Evolutionary conservation across 2,329 filamentous ascomycete genomes (phyloP).

Genomic region (Fusarium pseudoanthophilum): DNA sequence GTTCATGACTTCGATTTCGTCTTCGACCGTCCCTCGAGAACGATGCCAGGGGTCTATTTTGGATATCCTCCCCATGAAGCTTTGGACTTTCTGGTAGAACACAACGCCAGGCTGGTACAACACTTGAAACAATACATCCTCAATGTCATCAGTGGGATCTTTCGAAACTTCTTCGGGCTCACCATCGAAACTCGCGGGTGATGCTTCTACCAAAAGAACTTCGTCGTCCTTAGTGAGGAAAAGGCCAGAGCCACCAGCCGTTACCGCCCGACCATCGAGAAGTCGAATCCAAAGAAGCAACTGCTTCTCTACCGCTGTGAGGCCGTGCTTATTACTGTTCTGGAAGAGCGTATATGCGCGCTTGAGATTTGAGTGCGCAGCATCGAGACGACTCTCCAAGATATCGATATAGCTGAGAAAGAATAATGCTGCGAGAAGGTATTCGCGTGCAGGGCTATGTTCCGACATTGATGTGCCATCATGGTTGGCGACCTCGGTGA

Average conservation of each 20-base stretch:
- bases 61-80: slow-evolving; percentile 66
- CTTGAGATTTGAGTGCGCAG: slow-evolving; percentile 62
- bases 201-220: slow-evolving; percentile 56
- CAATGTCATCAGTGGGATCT: slow-evolving; percentile 51
- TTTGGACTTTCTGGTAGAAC: slow-evolving; percentile 68
- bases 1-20: slow-evolving; percentile 68
- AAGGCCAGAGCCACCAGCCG: slow-evolving; percentile 65
- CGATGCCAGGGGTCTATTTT: slow-evolving; percentile 68
- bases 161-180: slow-evolving; percentile 41
- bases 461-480: slow-evolving; percentile 38
- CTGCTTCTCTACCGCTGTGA: slow-evolving; percentile 56
- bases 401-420: slow-evolving; percentile 66
- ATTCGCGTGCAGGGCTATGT: slow-evolving; percentile 51
- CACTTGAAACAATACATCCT: slow-evolving; percentile 64
- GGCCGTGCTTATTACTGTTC: slow-evolving; percentile 50
- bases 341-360: slow-evolving; percentile 60
- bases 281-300: slow-evolving; percentile 66
- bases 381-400: slow-evolving; percentile 54
- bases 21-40: slow-evolving; percentile 64
- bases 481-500: slow-evolving; percentile 47
- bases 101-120: slow-evolving; percentile 65
- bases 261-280: slow-evolving; percentile 65
- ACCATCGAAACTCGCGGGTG: slow-evolving; percentile 52
- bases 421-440: slow-evolving; percentile 62
- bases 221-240: slow-evolving; percentile 62